These are phyloP conservation scores for Hanseniaspora thailandica DNA, from an alignment of 805 yeast species.

Conservation along the genomic window DNA sequence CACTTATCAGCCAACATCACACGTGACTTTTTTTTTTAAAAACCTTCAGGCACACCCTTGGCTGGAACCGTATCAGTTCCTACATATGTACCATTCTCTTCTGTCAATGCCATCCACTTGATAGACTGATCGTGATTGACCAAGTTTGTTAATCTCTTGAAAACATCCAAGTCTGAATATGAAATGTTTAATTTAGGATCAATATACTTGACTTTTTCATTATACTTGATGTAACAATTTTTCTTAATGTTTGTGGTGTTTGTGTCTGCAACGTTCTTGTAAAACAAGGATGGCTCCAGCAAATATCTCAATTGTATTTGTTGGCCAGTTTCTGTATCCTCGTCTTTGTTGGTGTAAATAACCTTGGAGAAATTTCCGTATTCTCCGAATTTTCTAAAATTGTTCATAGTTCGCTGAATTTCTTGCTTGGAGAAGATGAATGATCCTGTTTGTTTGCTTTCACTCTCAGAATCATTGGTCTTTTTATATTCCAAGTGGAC, in stretches of 20 bases:
- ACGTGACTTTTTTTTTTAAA: neutral
- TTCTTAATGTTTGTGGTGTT: slow-evolving; percentile 55
- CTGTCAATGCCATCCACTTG: slow-evolving; percentile 8
- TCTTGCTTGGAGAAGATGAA: neutral
- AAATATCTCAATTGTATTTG: neutral
- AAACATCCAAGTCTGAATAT: slow-evolving; percentile 73
- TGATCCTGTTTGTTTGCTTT: neutral
- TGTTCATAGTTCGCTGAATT: slow-evolving; percentile 22
- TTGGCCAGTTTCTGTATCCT: slow-evolving; percentile 33
- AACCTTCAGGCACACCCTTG: slow-evolving; percentile 14
- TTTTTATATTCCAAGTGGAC: slow-evolving; percentile 19
- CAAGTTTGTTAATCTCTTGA: slow-evolving; percentile 46
- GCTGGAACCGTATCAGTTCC: slow-evolving; percentile 1
- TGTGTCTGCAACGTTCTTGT: slow-evolving; percentile 46
- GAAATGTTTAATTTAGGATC: slow-evolving; percentile 86
- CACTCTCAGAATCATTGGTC: slow-evolving; percentile 17
- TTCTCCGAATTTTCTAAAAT: slow-evolving; percentile 51
- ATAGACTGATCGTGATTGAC: slow-evolving; percentile 34
- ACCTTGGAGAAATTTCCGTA: slow-evolving; percentile 31
- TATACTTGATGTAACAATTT: slow-evolving; percentile 22
- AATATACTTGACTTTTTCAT: slow-evolving; percentile 57
- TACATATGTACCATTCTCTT: slow-evolving; percentile 2
- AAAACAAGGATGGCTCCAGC: slow-evolving; percentile 8
- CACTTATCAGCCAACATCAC: too few species aligned
- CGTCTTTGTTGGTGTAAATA: slow-evolving; percentile 34